Evolutionary conservation across 768 basidiomycete genomes (phyloP).

Genomic region (Cubamyces lactineus): DNA sequence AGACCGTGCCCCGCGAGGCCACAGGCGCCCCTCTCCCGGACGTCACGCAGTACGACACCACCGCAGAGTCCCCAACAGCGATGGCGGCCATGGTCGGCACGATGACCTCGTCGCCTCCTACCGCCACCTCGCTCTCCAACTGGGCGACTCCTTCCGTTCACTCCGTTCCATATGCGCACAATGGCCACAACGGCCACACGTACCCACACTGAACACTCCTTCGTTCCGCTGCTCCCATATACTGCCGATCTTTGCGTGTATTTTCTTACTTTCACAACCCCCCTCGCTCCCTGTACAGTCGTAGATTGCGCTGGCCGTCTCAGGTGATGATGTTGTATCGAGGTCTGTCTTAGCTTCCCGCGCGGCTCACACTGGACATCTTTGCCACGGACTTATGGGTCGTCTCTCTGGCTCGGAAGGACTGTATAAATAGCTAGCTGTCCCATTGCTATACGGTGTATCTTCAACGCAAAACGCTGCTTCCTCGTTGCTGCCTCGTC

Average conservation of each 20-base stretch:
- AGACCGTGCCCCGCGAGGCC: constrained; percentile 22
- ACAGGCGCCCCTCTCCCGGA: constrained; percentile 32
- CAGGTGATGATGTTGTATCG: neutral
- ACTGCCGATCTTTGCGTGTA: neutral
- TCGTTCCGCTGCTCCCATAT: neutral
- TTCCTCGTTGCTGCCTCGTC: neutral
- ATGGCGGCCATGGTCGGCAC: constrained; percentile 17
- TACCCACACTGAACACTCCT: constrained; percentile 13
- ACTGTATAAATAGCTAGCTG: constrained; percentile 19
- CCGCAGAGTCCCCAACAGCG: constrained; percentile 17
- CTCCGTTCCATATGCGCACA: constrained; percentile 4
- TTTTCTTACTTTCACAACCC: neutral
- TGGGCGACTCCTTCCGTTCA: constrained; percentile 19
- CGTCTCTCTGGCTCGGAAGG: constrained; percentile 1
- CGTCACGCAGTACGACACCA: constrained; percentile 23
- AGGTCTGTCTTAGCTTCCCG: no score
- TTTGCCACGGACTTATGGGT: constrained; percentile 1
- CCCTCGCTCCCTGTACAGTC: neutral
- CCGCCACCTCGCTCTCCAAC: constrained; percentile 7
- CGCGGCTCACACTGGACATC: neutral
- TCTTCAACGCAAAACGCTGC: constrained; percentile 3
- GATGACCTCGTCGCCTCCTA: constrained; percentile 5
- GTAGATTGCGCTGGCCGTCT: constrained; percentile 12
- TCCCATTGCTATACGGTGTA: constrained; percentile 1
- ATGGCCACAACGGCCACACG: neutral